phyloP scores from a whole-genome alignment of 108 stramenopile species.

The Fragilaria radians region DNA sequence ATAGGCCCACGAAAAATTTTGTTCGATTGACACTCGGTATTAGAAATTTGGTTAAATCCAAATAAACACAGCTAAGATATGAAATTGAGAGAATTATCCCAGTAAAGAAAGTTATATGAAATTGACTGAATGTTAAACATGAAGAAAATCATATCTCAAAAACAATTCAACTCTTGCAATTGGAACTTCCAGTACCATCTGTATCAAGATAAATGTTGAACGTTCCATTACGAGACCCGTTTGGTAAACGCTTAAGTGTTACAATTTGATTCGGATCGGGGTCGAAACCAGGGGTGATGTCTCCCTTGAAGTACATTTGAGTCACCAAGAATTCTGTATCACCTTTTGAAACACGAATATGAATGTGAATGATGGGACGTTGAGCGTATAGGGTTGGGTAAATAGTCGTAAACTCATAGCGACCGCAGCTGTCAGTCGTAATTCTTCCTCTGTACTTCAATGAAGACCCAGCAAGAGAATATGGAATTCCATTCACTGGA shows the following conservation, averaged over 20 bases:
- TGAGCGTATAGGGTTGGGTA: background rate
- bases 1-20: too few species aligned
- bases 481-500: background rate
- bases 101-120: too few species aligned
- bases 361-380: background rate
- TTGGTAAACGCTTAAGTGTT: background rate
- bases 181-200: background rate
- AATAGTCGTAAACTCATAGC: background rate
- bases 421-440: background rate
- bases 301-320: background rate
- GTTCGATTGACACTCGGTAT: too few species aligned
- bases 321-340: background rate
- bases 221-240: background rate
- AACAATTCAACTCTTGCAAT: too few species aligned
- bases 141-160: too few species aligned
- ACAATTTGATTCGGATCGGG: background rate
- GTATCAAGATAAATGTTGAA: background rate
- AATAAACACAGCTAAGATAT: too few species aligned
- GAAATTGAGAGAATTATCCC: too few species aligned
- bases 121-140: too few species aligned
- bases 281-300: background rate
- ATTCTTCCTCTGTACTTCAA: background rate
- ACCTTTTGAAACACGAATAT: background rate
- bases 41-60: too few species aligned
- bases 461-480: background rate